Conservation (phyloP, 2,329 filamentous ascomycete species). For the Pleomassaria siparia region DNA sequence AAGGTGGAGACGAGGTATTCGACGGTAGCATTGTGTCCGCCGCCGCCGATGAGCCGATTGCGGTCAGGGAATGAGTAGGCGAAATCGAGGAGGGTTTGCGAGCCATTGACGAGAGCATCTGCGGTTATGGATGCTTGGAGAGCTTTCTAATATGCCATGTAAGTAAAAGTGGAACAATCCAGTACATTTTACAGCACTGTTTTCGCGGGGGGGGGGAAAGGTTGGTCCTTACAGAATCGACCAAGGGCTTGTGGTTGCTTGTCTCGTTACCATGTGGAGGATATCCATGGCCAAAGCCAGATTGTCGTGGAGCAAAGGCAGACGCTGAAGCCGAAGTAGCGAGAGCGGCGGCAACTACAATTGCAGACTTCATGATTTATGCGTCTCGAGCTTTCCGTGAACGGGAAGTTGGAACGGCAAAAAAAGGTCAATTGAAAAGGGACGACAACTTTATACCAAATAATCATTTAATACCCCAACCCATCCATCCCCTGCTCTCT, state of each 20-base stretch:
- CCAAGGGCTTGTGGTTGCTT: conserved; percentile 20
- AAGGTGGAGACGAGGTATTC: conserved; percentile 39
- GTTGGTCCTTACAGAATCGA: conserved; percentile 21
- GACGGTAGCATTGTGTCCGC: conserved; percentile 44
- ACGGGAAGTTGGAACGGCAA: neutral
- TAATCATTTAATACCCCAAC: no score
- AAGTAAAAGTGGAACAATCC: neutral
- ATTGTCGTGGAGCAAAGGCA: conserved; percentile 8
- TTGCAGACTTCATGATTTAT: conserved; percentile 22
- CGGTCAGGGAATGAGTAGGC: conserved; percentile 41
- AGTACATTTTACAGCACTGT: no score
- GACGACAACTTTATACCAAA: no score
- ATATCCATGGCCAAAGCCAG: conserved; percentile 1
- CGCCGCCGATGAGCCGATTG: conserved; percentile 42
- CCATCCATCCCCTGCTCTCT: no score
- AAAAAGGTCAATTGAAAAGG: neutral
- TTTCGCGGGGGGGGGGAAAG: neutral
- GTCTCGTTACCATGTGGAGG: conserved; percentile 12
- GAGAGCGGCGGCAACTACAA: conserved; percentile 25
- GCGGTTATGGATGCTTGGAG: conserved; percentile 31
- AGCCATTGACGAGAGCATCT: conserved; percentile 29
- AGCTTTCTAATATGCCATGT: conserved; percentile 17
- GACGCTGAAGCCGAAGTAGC: conserved; percentile 17
- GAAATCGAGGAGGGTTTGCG: conserved; percentile 38
- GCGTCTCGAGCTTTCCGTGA: no score